Base-by-base conservation (phyloP, 805 yeast species). In the Candida xiaguanensis region DNA sequence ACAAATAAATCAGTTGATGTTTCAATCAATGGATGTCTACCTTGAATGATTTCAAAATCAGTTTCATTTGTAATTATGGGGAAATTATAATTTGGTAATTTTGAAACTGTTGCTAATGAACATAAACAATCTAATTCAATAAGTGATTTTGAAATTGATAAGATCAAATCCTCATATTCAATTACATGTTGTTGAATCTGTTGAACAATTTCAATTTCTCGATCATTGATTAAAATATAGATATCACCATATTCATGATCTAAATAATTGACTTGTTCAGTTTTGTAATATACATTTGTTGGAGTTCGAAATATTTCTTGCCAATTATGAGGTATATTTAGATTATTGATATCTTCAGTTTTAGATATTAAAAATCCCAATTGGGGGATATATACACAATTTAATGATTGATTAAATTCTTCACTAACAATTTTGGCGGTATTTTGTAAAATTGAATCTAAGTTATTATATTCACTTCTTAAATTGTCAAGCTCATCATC, bases 11-110 rank as follows among this genome's bases (percentile, higher is more conserved):
- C 51, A 1, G 63, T 62, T 2, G 56, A 34, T 4, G 64, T 58
- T 43, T 73, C 79, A 27, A 68, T 68, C 0, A 77, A 47, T 0
- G 76, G 68, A 49, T 77, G 78, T 17, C 77, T 55, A 0, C 80
- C 80, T 1, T 61, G 53, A 13, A 45, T 45, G 12, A 75, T 59
- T 3, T 55, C 53, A 4, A 67, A 47, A 1, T 30, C 34, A 15
- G 18, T 16, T 14, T 15, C 4, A 17, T 31, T 24, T 6, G 33
- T 20, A 5, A 42, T 13, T 8, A 20, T 15, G 8, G 45, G 45
- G 7, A 23, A 33, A 9, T 16, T 22, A 14, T 36, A 36, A 16
- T 35, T 34, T 19, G 35, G 31, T 11, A 28, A 19, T 8, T 27
- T 16, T 1, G 42, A 39, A 14, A 38, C 40, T 14, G 23, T 20